Percentiles rank a stretch among this genome's conserved stretches.
phyloP scores from a whole-genome alignment of 108 stramenopile genomes.

The Schizochytrium sp. region DNA sequence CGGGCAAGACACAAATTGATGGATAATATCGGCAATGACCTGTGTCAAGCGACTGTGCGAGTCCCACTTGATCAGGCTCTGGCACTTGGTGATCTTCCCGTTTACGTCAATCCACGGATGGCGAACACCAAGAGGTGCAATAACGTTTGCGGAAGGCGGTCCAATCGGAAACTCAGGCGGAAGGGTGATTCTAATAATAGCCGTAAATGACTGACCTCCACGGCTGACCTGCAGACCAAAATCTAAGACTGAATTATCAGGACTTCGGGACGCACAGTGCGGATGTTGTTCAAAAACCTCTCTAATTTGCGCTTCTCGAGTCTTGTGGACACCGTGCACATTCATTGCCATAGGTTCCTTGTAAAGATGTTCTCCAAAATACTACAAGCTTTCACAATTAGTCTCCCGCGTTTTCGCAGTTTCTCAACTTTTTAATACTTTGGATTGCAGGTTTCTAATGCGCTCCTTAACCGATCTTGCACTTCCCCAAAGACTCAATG shows the following conservation, averaged over 20 bases:
- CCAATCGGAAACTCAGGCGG: slow-evolving; percentile 10
- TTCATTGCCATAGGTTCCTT: too few species aligned
- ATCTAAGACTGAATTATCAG: background rate
- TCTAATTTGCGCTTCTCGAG: background rate
- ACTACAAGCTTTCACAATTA: too few species aligned
- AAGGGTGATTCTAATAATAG: background rate
- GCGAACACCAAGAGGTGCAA: background rate
- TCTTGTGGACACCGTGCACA: background rate
- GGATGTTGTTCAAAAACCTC: background rate
- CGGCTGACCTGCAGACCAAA: slow-evolving; percentile 42
- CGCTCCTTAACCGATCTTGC: too few species aligned
- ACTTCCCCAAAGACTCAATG: too few species aligned
- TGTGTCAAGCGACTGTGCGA: background rate
- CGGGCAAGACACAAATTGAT: background rate
- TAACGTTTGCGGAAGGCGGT: background rate
- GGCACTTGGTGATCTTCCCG: background rate
- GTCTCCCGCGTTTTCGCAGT: too few species aligned
- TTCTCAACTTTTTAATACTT: too few species aligned
- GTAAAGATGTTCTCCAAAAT: too few species aligned
- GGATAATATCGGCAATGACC: slow-evolving; percentile 16
- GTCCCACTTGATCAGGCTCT: background rate
- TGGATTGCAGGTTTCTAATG: too few species aligned
- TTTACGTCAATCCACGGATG: slow-evolving; percentile 12
- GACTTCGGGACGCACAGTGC: background rate
- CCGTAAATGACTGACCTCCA: background rate